phyloP scores from a whole-genome alignment of 306 rosid species.

The Rosa persica region DNA sequence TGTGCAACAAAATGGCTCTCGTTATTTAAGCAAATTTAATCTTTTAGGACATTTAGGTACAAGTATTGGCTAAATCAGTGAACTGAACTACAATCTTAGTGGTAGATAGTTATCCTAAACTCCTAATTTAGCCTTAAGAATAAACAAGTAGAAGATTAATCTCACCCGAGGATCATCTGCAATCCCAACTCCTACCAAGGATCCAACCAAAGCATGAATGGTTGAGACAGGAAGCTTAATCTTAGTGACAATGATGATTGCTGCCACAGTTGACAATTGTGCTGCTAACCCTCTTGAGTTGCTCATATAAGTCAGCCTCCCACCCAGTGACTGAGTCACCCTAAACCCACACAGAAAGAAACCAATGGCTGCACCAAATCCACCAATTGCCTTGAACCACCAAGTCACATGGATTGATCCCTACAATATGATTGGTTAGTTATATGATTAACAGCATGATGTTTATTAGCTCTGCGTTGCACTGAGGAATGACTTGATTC shows the following conservation, averaged over 20 bases:
- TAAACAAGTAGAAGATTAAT: not conserved
- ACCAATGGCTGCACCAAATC: constrained; percentile 28
- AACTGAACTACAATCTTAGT: no score
- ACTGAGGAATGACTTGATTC: not conserved
- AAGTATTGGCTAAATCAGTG: no score
- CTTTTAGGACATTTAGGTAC: no score
- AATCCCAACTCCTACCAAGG: constrained; percentile 29
- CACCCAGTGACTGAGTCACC: constrained; percentile 27
- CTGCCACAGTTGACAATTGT: constrained; percentile 22
- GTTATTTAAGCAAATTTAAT: no score
- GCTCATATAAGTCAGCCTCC: constrained; percentile 29
- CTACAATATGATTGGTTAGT: not conserved
- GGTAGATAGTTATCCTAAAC: no score
- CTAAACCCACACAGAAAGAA: constrained; percentile 17
- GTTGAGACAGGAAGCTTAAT: constrained; percentile 30
- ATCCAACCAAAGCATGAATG: constrained; percentile 34
- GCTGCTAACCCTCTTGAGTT: constrained; percentile 34
- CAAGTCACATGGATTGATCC: not conserved
- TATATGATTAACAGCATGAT: not conserved
- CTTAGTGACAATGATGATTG: constrained; percentile 13
- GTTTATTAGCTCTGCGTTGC: not conserved
- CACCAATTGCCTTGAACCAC: constrained; percentile 28
- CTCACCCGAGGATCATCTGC: constrained; percentile 34
- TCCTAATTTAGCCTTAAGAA: not conserved
- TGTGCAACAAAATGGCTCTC: no score